These are phyloP conservation scores for Vigna hirtella DNA, from an alignment of 306 rosid species.

Conservation along the genomic window DNA sequence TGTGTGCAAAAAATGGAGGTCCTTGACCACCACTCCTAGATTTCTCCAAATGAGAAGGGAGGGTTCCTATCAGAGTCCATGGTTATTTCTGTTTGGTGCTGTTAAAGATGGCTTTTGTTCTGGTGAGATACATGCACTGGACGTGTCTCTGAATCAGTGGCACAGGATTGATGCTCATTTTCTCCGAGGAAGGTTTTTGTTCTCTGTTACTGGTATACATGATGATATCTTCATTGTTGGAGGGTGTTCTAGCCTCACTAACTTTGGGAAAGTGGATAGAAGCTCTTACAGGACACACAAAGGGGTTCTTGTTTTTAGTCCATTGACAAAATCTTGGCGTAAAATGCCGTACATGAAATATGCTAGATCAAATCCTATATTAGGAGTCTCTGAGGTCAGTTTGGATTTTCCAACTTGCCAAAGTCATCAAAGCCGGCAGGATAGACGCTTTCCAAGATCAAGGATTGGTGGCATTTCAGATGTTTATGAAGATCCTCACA, in stretches of 20 bases:
- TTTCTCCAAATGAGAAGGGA: conserved; percentile 90
- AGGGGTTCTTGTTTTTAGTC: conserved; percentile 87
- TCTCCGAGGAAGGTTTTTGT: conserved; percentile 93
- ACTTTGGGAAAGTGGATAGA: conserved; percentile 88
- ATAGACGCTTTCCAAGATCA: conserved; percentile 76
- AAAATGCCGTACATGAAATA: conserved; percentile 89
- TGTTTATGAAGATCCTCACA: conserved; percentile 97
- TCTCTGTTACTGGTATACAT: conserved; percentile 77
- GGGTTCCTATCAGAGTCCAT: conserved; percentile 81
- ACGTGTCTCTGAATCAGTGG: conserved; percentile 83
- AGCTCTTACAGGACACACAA: conserved; percentile 94
- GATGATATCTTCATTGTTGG: conserved; percentile 91
- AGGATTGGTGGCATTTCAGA: conserved; percentile 84
- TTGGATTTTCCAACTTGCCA: conserved; percentile 67
- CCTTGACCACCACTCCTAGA: conserved; percentile 80
- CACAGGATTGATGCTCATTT: conserved; percentile 80
- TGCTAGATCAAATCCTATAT: conserved; percentile 85
- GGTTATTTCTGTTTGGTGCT: conserved; percentile 93
- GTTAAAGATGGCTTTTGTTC: conserved; percentile 95
- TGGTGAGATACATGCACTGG: conserved; percentile 91
- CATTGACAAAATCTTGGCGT: conserved; percentile 89
- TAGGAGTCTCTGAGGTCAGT: conserved; percentile 82
- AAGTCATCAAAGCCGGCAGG: conserved; percentile 78
- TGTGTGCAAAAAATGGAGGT: conserved; percentile 95
- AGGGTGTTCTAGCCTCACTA: conserved; percentile 94